Base-by-base conservation (phyloP, 2,329 filamentous ascomycete genomes). In the Fusarium sp. region DNA sequence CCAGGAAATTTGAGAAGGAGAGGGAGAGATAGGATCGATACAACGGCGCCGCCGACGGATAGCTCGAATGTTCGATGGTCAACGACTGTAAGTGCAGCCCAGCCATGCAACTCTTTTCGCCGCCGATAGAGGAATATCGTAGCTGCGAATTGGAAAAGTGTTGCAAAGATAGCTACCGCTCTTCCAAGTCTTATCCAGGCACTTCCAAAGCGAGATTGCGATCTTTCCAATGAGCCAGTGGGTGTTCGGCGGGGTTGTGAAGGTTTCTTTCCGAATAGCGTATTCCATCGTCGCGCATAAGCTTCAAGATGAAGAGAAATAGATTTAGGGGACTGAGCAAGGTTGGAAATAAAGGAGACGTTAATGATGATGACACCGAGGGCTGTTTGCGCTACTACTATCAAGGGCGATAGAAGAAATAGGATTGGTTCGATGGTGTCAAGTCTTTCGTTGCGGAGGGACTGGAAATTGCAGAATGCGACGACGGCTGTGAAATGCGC, bases 61-160 rank as follows among this genome's bases (percentile, higher is more conserved):
- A 72, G 38, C 35, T 72, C 70, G 3, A 73, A 73, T 12, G 60
- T 59, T 6, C 60, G 65, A 10, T 72, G 52, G 5, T 73, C 70
- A 5, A 68, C 9, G 1, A 73, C 43, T 10, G 65, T 52, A 1
- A 72, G 60, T 5, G 65, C 43, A 2, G 70, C 56, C 56, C 43
- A 44, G 5, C 65, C 69, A 5, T 56, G 18, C 2, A 62, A 10
- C 2, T 32, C 15, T 3, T 52, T 33, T 9, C 65, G 61, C 9
- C 65, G 46, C 8, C n/a, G 50, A 2, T 72, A 56, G 6, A 72
- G 38, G 7, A 73, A 65, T 4, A 72, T 44, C 2, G 70, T 70
- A 9, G 69, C 33, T 0, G 15, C 30, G 6, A 67, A 73, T 16
- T 73, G 65, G 10, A 66, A 72, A 0, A 72, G 30, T 1, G 70